Conservation (phyloP, 805 yeast genomes). For the Metschnikowia aberdeeniae region DNA sequence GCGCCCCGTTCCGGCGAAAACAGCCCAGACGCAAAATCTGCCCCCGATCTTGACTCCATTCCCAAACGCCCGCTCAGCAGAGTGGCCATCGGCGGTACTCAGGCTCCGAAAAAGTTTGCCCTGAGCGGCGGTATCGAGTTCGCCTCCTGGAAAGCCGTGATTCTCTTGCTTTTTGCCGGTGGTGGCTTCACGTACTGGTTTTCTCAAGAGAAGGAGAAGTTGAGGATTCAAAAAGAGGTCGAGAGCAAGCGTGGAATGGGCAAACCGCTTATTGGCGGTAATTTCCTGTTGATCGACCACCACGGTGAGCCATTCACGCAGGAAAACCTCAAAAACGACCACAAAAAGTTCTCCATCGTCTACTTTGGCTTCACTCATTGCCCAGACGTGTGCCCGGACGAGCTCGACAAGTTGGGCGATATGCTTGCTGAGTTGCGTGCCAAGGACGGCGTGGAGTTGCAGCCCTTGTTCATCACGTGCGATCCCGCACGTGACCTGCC, state of each 20-base stretch:
- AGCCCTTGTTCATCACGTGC: conserved; percentile 91
- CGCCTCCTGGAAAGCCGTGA: conserved; percentile 81
- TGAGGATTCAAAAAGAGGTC: conserved; percentile 71
- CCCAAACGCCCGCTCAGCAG: conserved; percentile 66
- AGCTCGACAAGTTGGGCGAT: conserved; percentile 83
- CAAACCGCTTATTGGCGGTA: conserved; percentile 90
- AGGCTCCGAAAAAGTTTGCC: conserved; percentile 32
- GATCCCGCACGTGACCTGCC: conserved; percentile 96
- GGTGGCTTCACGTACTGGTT: conserved; percentile 69
- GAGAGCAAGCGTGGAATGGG: conserved; percentile 87
- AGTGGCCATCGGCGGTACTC: conserved; percentile 67
- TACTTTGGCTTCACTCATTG: conserved; percentile 97
- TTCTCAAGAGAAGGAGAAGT: conserved; percentile 67
- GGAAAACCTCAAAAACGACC: conserved; percentile 60
- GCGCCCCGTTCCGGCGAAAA: conserved; percentile 1
- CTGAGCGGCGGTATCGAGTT: conserved; percentile 55
- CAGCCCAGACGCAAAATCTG: background rate
- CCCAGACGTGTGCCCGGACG: conserved; percentile 99
- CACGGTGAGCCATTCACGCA: conserved; percentile 74
- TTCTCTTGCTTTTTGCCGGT: conserved; percentile 64
- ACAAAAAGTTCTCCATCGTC: conserved; percentile 66
- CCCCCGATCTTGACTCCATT: conserved; percentile 3
- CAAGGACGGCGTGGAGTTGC: conserved; percentile 54
- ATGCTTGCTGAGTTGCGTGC: conserved; percentile 59
- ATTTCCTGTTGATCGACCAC: conserved; percentile 68